These are phyloP conservation scores for Aspergillus tamarii DNA, from an alignment of 2,329 filamentous ascomycete genomes.

Conservation along the genomic window DNA sequence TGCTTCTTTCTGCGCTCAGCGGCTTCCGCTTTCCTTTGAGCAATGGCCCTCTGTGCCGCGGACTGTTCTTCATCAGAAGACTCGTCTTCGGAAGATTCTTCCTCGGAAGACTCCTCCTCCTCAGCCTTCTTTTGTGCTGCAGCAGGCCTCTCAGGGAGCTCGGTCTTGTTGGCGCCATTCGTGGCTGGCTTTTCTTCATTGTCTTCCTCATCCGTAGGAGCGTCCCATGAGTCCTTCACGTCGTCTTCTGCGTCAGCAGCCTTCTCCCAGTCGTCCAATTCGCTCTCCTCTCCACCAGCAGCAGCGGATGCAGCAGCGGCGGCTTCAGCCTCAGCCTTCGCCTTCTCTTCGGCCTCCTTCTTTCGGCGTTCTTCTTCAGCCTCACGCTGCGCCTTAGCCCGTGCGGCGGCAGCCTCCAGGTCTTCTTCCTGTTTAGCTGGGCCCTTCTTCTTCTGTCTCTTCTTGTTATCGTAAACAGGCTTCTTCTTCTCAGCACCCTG, in stretches of 20 bases:
- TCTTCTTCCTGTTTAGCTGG: slow-evolving; percentile 65
- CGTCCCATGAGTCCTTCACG: slow-evolving; percentile 95
- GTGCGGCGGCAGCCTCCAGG: slow-evolving; percentile 51
- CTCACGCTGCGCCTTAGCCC: slow-evolving; percentile 49
- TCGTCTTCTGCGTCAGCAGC: slow-evolving; percentile 70
- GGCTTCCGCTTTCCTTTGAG: slow-evolving; percentile 82
- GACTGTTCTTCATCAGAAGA: slow-evolving; percentile 68
- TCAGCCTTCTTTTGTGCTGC: slow-evolving; percentile 17
- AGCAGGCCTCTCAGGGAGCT: slow-evolving; percentile 15
- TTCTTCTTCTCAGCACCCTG: slow-evolving; percentile 72
- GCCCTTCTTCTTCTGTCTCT: slow-evolving; percentile 71
- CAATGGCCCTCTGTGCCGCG: slow-evolving; percentile 72
- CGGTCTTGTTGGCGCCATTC: slow-evolving; percentile 30
- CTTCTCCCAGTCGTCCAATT: slow-evolving; percentile 81
- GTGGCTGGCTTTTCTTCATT: slow-evolving; percentile 51
- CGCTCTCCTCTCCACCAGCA: slow-evolving; percentile 55
- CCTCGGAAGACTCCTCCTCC: slow-evolving; percentile 31
- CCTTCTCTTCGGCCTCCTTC: slow-evolving; percentile 72
- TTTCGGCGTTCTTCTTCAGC: slow-evolving; percentile 59
- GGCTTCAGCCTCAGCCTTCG: slow-evolving; percentile 74
- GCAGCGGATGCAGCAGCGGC: slow-evolving; percentile 62
- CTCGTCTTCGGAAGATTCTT: slow-evolving; percentile 52
- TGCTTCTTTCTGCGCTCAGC: slow-evolving; percentile 86
- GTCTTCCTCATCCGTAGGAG: slow-evolving; percentile 63
- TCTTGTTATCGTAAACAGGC: slow-evolving; percentile 70